phyloP scores from a whole-genome alignment of 169 alveolate species.

The Plasmodium ovale region DNA sequence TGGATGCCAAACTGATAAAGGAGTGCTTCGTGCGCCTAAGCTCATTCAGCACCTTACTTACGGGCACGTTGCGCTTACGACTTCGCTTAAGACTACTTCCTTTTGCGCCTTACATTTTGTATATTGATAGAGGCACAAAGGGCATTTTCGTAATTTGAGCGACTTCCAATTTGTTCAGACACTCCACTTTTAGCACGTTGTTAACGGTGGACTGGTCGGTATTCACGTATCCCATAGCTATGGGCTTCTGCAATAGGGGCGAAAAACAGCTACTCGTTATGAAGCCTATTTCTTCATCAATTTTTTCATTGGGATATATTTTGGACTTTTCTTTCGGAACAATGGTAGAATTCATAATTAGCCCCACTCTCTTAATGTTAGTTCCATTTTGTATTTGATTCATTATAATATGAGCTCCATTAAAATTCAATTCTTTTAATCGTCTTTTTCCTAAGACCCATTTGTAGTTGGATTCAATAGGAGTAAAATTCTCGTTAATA shows the following conservation, averaged over 20 bases:
- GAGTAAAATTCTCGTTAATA: slow-evolving; percentile 66
- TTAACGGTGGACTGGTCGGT: slow-evolving; percentile 17
- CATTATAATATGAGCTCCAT: slow-evolving; percentile 69
- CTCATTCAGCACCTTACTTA: too few species aligned
- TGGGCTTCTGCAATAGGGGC: slow-evolving; percentile 69
- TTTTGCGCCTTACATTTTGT: too few species aligned
- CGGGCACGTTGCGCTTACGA: too few species aligned
- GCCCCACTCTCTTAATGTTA: slow-evolving; percentile 63
- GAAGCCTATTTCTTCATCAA: slow-evolving; percentile 52
- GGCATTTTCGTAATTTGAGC: slow-evolving; percentile 76
- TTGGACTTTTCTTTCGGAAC: slow-evolving; percentile 74
- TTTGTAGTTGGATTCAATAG: slow-evolving; percentile 74
- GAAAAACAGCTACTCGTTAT: slow-evolving; percentile 73
- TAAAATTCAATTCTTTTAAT: slow-evolving; percentile 71
- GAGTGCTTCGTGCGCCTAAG: too few species aligned
- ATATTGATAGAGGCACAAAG: slow-evolving; percentile 73
- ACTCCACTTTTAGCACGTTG: slow-evolving; percentile 37
- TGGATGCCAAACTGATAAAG: too few species aligned
- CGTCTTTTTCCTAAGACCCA: slow-evolving; percentile 72
- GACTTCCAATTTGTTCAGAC: slow-evolving; percentile 31
- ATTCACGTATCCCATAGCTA: slow-evolving; percentile 74
- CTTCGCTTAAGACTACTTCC: too few species aligned
- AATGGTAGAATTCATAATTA: slow-evolving; percentile 36
- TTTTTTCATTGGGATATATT: slow-evolving; percentile 39
- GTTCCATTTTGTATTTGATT: slow-evolving; percentile 73